Conservation (phyloP, 2,329 filamentous ascomycete genomes). For the Cordyceps javanica region DNA sequence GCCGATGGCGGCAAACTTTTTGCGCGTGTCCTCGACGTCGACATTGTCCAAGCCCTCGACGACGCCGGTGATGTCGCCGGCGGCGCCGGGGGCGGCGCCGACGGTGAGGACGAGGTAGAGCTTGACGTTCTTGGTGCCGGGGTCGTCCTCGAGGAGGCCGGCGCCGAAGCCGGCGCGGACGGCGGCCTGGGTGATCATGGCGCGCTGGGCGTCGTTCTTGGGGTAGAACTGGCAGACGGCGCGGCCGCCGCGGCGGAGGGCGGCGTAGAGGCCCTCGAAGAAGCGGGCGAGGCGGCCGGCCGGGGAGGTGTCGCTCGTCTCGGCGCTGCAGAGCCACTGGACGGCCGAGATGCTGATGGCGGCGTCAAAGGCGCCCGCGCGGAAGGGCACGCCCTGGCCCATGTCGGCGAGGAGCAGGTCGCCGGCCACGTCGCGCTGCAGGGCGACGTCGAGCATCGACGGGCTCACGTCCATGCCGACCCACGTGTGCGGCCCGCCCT, state of each 20-base stretch:
- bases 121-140: conserved; percentile 93
- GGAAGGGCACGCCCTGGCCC: conserved; percentile 90
- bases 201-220: conserved; percentile 85
- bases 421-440: conserved; percentile 87
- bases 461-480: conserved; percentile 94
- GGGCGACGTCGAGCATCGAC: conserved; percentile 92
- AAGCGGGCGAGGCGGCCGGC: conserved; percentile 75
- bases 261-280: conserved; percentile 87
- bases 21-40: conserved; percentile 68
- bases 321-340: conserved; percentile 98
- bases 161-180: conserved; percentile 94
- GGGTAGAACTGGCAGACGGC: conserved; percentile 98
- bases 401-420: conserved; percentile 94
- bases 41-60: conserved; percentile 86
- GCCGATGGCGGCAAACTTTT: conserved; percentile 39
- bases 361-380: conserved; percentile 86
- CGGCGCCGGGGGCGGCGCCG: conserved; percentile 55
- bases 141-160: conserved; percentile 90
- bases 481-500: conserved; percentile 87
- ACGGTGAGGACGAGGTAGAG: conserved; percentile 94
- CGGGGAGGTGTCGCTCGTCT: conserved; percentile 76
- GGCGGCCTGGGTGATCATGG: conserved; percentile 86
- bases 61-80: conserved; percentile 78
- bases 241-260: conserved; percentile 72
- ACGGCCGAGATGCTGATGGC: conserved; percentile 92